Percentiles rank a stretch among this genome's conserved stretches.
These are phyloP conservation scores for Solanum dulcamara DNA, from an alignment of 257 asterid genomes.

Conservation along the genomic window DNA sequence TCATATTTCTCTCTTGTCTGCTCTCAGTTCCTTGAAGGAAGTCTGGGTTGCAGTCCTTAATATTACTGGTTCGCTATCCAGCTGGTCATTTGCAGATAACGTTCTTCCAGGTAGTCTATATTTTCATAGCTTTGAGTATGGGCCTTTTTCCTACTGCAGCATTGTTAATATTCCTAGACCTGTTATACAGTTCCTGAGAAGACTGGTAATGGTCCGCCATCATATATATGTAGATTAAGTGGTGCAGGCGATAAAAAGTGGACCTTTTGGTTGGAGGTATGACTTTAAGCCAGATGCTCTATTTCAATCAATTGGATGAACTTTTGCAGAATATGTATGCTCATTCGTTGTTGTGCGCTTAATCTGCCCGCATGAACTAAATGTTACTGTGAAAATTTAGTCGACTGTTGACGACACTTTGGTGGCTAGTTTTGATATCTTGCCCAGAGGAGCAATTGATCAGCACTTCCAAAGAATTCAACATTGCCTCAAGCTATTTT, in stretches of 20 bases:
- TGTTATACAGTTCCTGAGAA: slow-evolving; percentile 49
- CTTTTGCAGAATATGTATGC: not conserved
- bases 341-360: not conserved
- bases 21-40: slow-evolving; percentile 70
- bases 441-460: not conserved
- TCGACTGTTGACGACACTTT: not conserved
- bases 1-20: slow-evolving; percentile 2
- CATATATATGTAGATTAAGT: slow-evolving; percentile 69
- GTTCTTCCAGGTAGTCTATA: slow-evolving; percentile 57
- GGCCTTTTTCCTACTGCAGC: not conserved
- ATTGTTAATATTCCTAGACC: slow-evolving; percentile 13
- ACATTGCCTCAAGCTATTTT: not conserved
- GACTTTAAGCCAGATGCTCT: not conserved
- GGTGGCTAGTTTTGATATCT: not conserved
- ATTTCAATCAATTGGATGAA: not conserved
- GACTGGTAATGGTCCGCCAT: slow-evolving; percentile 57
- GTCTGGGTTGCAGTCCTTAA: slow-evolving; percentile 91
- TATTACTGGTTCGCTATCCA: slow-evolving; percentile 86
- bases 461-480: not conserved
- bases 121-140: not conserved
- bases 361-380: not conserved
- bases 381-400: not conserved
- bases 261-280: slow-evolving; percentile 98
- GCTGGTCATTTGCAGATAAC: slow-evolving; percentile 82
- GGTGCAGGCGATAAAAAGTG: slow-evolving; percentile 73